Evolutionary conservation across 352 stramenopile species (phyloP), one percentile per base, ranked within the genome.

Genomic region (Phytophthora gonapodyides): DNA sequence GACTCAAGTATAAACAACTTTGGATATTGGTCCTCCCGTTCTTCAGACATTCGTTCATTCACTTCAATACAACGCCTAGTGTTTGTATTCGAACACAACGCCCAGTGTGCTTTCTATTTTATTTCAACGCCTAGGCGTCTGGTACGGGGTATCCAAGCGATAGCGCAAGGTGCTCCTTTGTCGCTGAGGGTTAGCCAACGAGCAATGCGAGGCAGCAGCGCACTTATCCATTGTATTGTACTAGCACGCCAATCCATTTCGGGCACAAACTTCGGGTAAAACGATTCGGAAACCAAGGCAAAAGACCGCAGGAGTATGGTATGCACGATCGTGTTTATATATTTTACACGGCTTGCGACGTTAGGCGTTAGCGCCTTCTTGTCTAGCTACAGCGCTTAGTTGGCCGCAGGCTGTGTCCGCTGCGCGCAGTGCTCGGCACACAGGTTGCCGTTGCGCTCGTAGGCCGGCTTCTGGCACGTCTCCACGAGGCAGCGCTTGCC

Each of bases 391-490:
- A 12, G 27, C 44, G 46, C 38, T 60, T 55, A 59, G 24, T 56
- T 60, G 40, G 48, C 12, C 41, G 44, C 21, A 10, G 48, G 48
- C 40, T 67, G 60, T n/a, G 53, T 56, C 21, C 46, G 53, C 38
- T 55, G 61, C 38, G 52, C 45, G 44, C 61, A 64, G 54, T 69
- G 61, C 48, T 69, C 61, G 42, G 61, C 54, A 35, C 78, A 87
- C 6, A 83, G 58, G 52, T 87, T 83, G 45, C 66, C 76, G 48
- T 84, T 84, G 52, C 75, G 73, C 53, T 83, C 74, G 60, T 83
- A 87, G 36, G 75, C 78, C 8, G 78, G 75, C 50, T 82, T 82
- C 50, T 82, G 69, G 52, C 71, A 81, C 46, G 57, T 64, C 45
- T 67, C 64, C 38, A 72, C 58, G 16, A 67, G 49, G 41, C 70